Conservation (phyloP, 2,329 filamentous ascomycete genomes). For the Whalleya microplaca region DNA sequence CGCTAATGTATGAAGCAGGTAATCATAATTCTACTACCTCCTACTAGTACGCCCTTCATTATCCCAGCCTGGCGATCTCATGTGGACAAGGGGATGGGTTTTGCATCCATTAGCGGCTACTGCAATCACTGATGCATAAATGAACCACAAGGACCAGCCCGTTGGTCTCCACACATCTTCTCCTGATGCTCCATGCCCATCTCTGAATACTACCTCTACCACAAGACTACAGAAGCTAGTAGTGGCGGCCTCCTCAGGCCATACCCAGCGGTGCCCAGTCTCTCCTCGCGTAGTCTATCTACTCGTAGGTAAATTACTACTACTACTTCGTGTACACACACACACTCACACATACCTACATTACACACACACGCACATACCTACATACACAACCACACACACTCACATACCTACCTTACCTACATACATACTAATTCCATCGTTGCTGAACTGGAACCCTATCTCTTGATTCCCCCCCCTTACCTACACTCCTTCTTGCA, state of each 20-base stretch:
- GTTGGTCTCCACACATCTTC: conserved; percentile 27
- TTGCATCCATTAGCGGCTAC: conserved; percentile 24
- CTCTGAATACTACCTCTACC: neutral
- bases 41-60: neutral
- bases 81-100: conserved; percentile 19
- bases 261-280: neutral
- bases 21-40: neutral
- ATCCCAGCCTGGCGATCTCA: conserved; percentile 19
- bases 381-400: neutral
- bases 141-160: conserved; percentile 31
- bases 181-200: conserved; percentile 27
- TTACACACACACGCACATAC: neutral
- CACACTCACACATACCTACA: neutral
- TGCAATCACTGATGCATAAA: conserved; percentile 29
- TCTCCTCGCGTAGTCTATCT: neutral
- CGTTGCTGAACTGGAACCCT: neutral
- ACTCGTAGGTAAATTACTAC: neutral
- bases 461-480: conserved; percentile 1
- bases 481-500: conserved; percentile 11
- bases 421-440: conserved; percentile 1
- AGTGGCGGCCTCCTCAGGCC: neutral
- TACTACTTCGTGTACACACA: neutral
- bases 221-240: neutral
- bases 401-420: neutral
- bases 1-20: neutral